phyloP scores from a whole-genome alignment of 495 filamentous ascomycete genomes.

The Pyrenopolyporus hunteri region DNA sequence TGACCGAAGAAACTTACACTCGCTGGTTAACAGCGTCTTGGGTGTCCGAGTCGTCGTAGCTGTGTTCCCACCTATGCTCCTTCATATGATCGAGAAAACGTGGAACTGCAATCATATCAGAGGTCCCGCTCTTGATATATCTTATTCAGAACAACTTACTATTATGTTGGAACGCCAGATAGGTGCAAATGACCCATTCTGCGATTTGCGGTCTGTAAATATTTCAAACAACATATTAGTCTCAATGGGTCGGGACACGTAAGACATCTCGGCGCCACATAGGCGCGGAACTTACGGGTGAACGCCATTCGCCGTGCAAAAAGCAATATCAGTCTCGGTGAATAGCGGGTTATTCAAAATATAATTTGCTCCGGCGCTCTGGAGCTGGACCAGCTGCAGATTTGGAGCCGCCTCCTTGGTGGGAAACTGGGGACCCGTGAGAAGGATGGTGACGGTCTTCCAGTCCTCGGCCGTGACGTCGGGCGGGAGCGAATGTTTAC shows the following conservation, averaged over 20 bases:
- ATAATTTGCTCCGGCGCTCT: constrained; percentile 77
- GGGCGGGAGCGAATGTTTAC: not conserved
- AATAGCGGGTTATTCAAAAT: constrained; percentile 67
- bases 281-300: constrained; percentile 32
- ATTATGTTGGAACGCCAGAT: constrained; percentile 55
- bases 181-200: constrained; percentile 72
- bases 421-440: constrained; percentile 62
- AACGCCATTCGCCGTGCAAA: constrained; percentile 68
- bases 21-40: constrained; percentile 54
- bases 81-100: constrained; percentile 61
- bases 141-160: constrained; percentile 36
- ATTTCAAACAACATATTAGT: not conserved
- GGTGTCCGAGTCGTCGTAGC: constrained; percentile 40
- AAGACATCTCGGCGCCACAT: not conserved
- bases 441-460: constrained; percentile 67
- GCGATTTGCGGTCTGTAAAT: constrained; percentile 74
- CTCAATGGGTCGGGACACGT: not conserved
- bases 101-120: constrained; percentile 46
- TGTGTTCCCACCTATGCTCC: constrained; percentile 56
- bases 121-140: not conserved
- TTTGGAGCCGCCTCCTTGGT: constrained; percentile 56
- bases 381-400: constrained; percentile 74
- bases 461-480: constrained; percentile 46
- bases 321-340: constrained; percentile 63
- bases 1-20: constrained; percentile 44